Base-by-base conservation (phyloP, 768 basidiomycete species). In the Suillus americanus region DNA sequence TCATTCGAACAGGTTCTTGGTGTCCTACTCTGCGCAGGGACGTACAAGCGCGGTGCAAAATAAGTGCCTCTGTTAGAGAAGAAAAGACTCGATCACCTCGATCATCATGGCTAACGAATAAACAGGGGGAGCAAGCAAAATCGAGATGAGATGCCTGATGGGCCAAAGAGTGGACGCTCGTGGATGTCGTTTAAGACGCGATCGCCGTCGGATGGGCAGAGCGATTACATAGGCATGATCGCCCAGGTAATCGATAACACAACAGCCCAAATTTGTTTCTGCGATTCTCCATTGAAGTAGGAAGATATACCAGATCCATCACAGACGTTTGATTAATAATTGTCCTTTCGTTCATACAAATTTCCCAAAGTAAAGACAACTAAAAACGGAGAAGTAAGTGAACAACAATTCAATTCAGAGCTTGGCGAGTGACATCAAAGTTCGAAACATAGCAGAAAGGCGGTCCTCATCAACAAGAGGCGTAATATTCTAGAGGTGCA, bases 11-110 rank as follows among this genome's bases (percentile, higher is more conserved):
- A 33, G 30, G 30, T 33, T 5, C 30, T 33, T 5, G 5, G 30
- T 33, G 30, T 33, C 30, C 30, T 5, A 33, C 30, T 33, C 30
- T 3, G 30, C 5, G 5, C 30, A 33, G 30, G 30, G 3, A 33
- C 30, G 5, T 33, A 3, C 30, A 33, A 33, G 30, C 30, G 30
- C 18, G 81, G 80, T 2, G 78, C 77, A 10, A 88, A 30, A 85
- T 95, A 96, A 68, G 79, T 85, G 16, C 87, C 87, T 8, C 67
- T 99, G 38, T 70, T 95, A 57, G 68, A 80, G 62, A 81, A 95
- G 65, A 85, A 86, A 61, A 81, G 92, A 62, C 76, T 90, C 33
- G 91, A 92, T 63, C 81, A 82, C 10, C 86, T 90, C 0, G 90
- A 92, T 40, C 30, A 30, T 30, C 30, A 84, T 86, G 16, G 83